Evolutionary conservation across 768 basidiomycete species (phyloP).

Genomic region (Tulasnella sp.): DNA sequence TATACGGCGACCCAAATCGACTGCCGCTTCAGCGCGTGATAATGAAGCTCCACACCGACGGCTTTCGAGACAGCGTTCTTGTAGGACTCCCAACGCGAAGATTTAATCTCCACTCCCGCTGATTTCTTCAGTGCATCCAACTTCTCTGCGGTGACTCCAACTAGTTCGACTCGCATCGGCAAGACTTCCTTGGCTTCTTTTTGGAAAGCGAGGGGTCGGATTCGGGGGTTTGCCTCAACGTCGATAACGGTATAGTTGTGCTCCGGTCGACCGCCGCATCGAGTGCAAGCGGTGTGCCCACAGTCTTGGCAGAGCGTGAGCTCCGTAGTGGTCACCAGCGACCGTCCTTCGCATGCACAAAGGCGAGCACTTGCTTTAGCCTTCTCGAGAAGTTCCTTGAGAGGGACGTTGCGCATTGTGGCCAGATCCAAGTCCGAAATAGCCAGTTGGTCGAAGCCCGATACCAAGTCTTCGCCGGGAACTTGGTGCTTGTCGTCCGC

Average conservation of each 20-base stretch:
- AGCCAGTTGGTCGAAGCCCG: constrained; percentile 62
- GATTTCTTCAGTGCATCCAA: constrained; percentile 44
- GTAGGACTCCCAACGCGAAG: constrained; percentile 63
- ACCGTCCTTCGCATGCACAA: constrained; percentile 86
- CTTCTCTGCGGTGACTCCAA: constrained; percentile 40
- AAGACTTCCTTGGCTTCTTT: constrained; percentile 67
- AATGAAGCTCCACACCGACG: constrained; percentile 58
- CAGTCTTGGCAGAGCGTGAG: constrained; percentile 71
- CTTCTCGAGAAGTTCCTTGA: constrained; percentile 50
- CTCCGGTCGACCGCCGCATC: constrained; percentile 85
- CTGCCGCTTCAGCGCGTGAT: constrained; percentile 79
- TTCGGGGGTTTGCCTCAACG: constrained; percentile 44
- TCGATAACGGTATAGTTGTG: constrained; percentile 63
- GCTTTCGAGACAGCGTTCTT: constrained; percentile 55
- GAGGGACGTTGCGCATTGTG: constrained; percentile 38
- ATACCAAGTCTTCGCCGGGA: constrained; percentile 45
- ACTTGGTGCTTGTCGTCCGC: constrained; percentile 28
- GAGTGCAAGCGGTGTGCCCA: constrained; percentile 66
- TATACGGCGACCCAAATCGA: constrained; percentile 80
- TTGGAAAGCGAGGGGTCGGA: constrained; percentile 66
- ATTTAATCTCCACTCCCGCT: constrained; percentile 37
- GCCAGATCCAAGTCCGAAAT: constrained; percentile 64
- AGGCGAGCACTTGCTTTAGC: constrained; percentile 69
- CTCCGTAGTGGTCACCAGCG: constrained; percentile 58
- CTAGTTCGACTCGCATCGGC: constrained; percentile 69